A percentile compares a stretch with the other conserved stretches of the same genome.
phyloP scores from a whole-genome alignment of 169 alveolate genomes.

The Eimeria mitis region DNA sequence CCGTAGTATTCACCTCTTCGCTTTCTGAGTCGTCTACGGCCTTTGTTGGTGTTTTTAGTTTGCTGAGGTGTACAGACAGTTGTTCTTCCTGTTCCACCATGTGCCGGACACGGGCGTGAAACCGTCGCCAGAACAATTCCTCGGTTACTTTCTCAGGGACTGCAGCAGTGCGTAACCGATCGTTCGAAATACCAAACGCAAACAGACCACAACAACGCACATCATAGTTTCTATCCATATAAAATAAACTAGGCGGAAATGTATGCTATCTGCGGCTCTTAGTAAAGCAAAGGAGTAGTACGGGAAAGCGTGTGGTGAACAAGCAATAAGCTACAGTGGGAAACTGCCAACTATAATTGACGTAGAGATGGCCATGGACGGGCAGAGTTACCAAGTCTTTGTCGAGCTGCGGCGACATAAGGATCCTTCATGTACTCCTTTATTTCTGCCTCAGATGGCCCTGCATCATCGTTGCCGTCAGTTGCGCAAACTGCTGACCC shows the following conservation, averaged over 20 bases:
- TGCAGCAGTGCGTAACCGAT: background rate
- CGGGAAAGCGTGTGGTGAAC: background rate
- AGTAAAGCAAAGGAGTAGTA: background rate
- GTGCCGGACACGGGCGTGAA: background rate
- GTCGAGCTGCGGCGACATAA: background rate
- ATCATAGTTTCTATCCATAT: too few species aligned
- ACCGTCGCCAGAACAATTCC: constrained; percentile 14
- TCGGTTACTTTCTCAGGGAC: background rate
- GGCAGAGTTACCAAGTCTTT: background rate
- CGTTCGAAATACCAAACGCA: background rate
- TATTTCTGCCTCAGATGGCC: constrained; percentile 1
- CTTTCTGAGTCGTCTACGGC: constrained; percentile 3
- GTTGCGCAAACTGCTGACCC: background rate
- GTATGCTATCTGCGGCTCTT: background rate
- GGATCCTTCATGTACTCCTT: background rate
- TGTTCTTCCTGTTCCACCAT: background rate
- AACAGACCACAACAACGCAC: background rate
- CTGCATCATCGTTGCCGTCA: background rate
- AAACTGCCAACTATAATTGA: background rate
- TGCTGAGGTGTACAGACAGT: background rate
- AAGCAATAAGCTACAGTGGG: background rate
- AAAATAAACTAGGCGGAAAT: too few species aligned
- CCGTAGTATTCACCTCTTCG: background rate
- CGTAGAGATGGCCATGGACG: background rate
- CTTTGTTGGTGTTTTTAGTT: background rate